Conservation (phyloP, 2,329 filamentous ascomycete genomes). For the Fusarium multiceps region DNA sequence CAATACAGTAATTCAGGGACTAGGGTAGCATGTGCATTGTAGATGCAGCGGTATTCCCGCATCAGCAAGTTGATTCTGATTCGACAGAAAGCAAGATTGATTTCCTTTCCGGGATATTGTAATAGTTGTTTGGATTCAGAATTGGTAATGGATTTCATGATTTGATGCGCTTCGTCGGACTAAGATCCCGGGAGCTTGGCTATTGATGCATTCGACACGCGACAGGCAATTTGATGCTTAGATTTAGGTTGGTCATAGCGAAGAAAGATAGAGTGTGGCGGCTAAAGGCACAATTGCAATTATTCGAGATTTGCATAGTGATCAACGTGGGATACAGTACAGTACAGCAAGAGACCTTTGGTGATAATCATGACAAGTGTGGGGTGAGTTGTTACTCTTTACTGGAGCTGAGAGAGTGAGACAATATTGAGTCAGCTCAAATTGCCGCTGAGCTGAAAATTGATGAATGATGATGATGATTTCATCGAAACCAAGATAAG, state of each 20-base stretch:
- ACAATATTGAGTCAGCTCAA: constrained; percentile 21
- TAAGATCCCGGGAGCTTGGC: constrained; percentile 9
- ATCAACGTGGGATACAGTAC: constrained; percentile 6
- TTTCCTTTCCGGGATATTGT: constrained; percentile 29
- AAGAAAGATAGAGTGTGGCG: background rate
- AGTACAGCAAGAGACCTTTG: background rate
- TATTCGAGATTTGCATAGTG: background rate
- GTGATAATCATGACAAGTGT: constrained; percentile 10
- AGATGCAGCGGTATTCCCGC: constrained; percentile 36
- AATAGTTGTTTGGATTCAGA: constrained; percentile 28
- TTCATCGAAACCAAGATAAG: constrained; percentile 37
- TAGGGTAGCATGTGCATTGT: constrained; percentile 22
- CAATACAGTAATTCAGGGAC: background rate
- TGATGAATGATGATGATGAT: constrained; percentile 37
- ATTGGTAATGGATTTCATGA: constrained; percentile 40
- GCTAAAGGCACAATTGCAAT: background rate
- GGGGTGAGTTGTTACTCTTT: constrained; percentile 19
- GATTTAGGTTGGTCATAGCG: constrained; percentile 13
- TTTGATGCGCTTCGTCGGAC: constrained; percentile 29
- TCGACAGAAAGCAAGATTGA: constrained; percentile 24
- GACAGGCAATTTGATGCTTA: constrained; percentile 14
- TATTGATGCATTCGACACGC: constrained; percentile 16
- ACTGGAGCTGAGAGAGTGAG: constrained; percentile 8
- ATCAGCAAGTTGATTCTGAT: constrained; percentile 26
- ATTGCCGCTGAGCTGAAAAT: constrained; percentile 11